Base-by-base conservation (phyloP, 352 stramenopile species). In the Blastocystis sp. region DNA sequence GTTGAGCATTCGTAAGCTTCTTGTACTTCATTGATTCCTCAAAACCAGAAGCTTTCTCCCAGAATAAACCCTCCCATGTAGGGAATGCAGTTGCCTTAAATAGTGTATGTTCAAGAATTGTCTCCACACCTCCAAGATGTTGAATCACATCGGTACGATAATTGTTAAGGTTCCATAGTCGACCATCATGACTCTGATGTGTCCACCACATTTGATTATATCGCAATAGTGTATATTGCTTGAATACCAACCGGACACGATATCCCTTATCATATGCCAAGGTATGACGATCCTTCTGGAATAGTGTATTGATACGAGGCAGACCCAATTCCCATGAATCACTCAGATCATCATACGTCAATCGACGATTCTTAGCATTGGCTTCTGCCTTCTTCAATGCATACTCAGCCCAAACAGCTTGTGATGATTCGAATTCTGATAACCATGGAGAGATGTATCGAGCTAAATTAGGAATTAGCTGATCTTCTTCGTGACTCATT, bases 141-240 rank as follows among this genome's bases (percentile, higher is more conserved):
- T 99, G 97, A 88, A 99, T 99, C 94, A 99, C 98, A 92, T 99
- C 97, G 52, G 97, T 99, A 77, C 97, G 94, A 89, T 99, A 99
- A 77, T 98, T 98, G 92, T 99, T 99, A 29, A 99, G 89, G 91
- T 99, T 99, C 97, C 97, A 99, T 42, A 99, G 90, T 89, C 99
- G 99, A 88, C 97, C 97, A 90, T 99, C 97, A 89, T 99, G 97
- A 2, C 96, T 93, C 88, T 95, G 92, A 89, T 97, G 93, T 21
- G 96, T 99, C 97, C 96, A 99, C 95, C 96, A 99, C 89, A 99
- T 99, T 42, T 96, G 96, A 88, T 99, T 98, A 58, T 98, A 93
- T 54, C 96, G 92, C 67, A 96, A 89, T 73, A 98, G 92, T 90
- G 98, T 96, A 91, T 98, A 99, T 66, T 97, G 93, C 90, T 98